Percentiles rank a stretch among this genome's conserved stretches.
Evolutionary conservation across 345 rosid genomes (phyloP).

Genomic region (Lepidium didymum): DNA sequence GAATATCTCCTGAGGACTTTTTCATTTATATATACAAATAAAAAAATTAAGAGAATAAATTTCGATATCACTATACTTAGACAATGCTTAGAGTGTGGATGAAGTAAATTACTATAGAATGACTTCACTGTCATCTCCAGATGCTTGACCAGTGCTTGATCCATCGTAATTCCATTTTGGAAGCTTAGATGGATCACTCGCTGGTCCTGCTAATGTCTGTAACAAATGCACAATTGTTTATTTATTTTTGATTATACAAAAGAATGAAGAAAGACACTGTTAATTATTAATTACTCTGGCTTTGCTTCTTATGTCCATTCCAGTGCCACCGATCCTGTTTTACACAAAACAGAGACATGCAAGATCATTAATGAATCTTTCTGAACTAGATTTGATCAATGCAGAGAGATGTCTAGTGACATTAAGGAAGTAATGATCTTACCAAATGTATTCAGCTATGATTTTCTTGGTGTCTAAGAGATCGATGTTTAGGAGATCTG

Average conservation of each 20-base stretch:
- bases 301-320: slow-evolving; percentile 81
- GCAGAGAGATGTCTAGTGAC: background rate
- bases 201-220: slow-evolving; percentile 79
- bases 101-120: slow-evolving; percentile 64
- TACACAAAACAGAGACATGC: background rate
- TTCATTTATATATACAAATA: background rate
- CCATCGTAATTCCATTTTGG: slow-evolving; percentile 99
- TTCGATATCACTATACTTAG: background rate
- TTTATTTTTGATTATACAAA: background rate
- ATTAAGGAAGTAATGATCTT: background rate
- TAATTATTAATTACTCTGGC: slow-evolving; percentile 47
- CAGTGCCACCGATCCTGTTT: slow-evolving; percentile 86
- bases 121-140: slow-evolving; percentile 98
- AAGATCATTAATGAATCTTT: background rate
- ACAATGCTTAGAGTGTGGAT: background rate
- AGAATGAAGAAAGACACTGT: background rate
- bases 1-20: slow-evolving; percentile 85
- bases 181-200: slow-evolving; percentile 77
- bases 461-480: slow-evolving; percentile 58
- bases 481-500: slow-evolving; percentile 57
- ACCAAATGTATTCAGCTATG: slow-evolving; percentile 97
- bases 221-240: background rate
- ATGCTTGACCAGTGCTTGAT: slow-evolving; percentile 93
- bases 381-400: background rate
- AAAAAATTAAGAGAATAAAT: slow-evolving; percentile 7